These are phyloP conservation scores for Martiniozyma asiatica DNA, from an alignment of 1,139 yeast genomes.

Conservation along the genomic window DNA sequence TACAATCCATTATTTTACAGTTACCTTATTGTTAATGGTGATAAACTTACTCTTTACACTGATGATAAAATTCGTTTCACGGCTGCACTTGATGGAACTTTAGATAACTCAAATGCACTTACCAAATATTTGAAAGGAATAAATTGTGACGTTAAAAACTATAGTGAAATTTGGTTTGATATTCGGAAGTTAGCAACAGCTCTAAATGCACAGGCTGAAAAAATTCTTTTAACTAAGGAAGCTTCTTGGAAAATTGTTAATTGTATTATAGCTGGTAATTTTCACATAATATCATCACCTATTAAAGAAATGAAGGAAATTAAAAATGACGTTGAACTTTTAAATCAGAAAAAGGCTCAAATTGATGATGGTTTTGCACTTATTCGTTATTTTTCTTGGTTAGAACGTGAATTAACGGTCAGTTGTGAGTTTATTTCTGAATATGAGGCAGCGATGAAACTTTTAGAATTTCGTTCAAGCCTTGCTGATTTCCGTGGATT, in stretches of 20 bases:
- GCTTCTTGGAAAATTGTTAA: conserved; percentile 76
- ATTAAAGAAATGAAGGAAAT: conserved; percentile 67
- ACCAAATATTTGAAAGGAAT: conserved; percentile 26
- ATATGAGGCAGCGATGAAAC: conserved; percentile 62
- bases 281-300: conserved; percentile 43
- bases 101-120: conserved; percentile 3
- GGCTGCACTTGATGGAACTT: too few species aligned
- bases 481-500: conserved; percentile 63
- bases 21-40: conserved; percentile 51
- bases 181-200: conserved; percentile 33
- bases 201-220: conserved; percentile 26
- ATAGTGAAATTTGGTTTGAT: conserved; percentile 44
- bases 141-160: conserved; percentile 38
- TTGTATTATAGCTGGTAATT: conserved; percentile 28
- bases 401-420: conserved; percentile 49
- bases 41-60: conserved; percentile 47
- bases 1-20: conserved; percentile 60
- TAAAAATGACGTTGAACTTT: conserved; percentile 62
- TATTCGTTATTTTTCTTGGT: conserved; percentile 73
- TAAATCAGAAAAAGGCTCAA: conserved; percentile 71
- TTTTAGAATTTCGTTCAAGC: conserved; percentile 48
- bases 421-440: conserved; percentile 62
- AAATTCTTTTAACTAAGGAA: conserved; percentile 49
- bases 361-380: conserved; percentile 81
- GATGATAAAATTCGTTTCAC: conserved; percentile 28